Evolutionary conservation across 2,329 filamentous ascomycete genomes (phyloP).

Genomic region (Penicillium sclerotigenum): DNA sequence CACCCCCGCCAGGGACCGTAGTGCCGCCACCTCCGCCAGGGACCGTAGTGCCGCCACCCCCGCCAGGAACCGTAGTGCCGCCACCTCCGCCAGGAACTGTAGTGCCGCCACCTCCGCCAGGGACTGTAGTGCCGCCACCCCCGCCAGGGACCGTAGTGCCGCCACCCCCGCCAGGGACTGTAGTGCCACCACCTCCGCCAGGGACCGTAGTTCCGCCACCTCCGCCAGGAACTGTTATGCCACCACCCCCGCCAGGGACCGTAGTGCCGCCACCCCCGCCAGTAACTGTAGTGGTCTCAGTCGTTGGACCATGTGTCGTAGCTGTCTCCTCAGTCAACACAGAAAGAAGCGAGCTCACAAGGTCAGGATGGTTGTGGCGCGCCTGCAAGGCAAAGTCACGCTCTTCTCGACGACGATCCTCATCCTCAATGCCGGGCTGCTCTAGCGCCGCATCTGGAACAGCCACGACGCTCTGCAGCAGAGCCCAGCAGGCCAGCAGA

Average conservation of each 20-base stretch:
- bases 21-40: background rate
- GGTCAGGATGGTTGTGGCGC: slow-evolving; percentile 1
- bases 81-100: background rate
- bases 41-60: background rate
- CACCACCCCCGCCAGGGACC: background rate
- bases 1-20: background rate
- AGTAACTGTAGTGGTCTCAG: background rate
- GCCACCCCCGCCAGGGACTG: background rate
- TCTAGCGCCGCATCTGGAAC: slow-evolving; percentile 5
- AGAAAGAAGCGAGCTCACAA: slow-evolving; percentile 6
- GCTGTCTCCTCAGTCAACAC: slow-evolving; percentile 3
- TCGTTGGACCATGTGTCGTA: background rate
- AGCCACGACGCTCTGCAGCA: slow-evolving; percentile 15
- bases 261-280: background rate
- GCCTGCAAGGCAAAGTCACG: background rate
- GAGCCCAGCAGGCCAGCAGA: slow-evolving; percentile 16
- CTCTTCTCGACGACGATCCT: background rate
- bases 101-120: background rate
- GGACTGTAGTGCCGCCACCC: background rate
- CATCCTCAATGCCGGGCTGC: background rate
- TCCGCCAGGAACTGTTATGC: background rate
- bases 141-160: background rate
- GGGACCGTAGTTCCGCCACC: background rate
- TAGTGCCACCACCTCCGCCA: too few relatives aligned
- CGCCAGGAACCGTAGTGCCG: background rate